phyloP scores from a whole-genome alignment of 2,329 filamentous ascomycete genomes.

The Trichoderma koningiopsis region DNA sequence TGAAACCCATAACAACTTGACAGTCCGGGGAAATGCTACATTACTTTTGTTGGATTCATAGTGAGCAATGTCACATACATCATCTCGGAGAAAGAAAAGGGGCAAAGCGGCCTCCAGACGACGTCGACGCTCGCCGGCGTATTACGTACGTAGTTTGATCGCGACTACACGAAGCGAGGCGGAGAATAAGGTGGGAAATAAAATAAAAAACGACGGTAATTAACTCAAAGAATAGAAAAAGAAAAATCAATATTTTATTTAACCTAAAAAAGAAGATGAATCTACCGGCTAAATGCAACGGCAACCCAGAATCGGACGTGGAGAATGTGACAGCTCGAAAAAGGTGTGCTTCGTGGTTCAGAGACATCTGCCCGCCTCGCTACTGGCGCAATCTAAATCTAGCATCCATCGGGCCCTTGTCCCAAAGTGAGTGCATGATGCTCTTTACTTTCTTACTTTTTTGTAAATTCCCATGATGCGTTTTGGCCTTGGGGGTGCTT shows the following conservation, averaged over 20 bases:
- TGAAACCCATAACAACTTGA: not conserved
- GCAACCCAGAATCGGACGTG: not conserved
- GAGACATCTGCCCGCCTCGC: not conserved
- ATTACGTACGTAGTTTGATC: not conserved
- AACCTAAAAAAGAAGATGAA: not conserved
- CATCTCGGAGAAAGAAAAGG: not conserved
- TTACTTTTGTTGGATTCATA: not conserved
- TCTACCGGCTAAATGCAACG: slow-evolving; percentile 19
- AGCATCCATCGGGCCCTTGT: slow-evolving; percentile 13
- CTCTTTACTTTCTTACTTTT: not conserved
- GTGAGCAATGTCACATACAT: not conserved
- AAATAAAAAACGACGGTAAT: not conserved
- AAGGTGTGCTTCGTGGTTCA: not conserved
- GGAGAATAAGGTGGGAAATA: not conserved
- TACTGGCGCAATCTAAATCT: slow-evolving; percentile 25
- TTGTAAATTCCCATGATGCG: not conserved
- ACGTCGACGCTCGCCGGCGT: not conserved
- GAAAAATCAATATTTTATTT: not conserved
- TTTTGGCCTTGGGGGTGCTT: not conserved
- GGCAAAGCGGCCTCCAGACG: not conserved
- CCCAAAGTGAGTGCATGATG: not conserved
- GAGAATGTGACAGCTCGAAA: slow-evolving; percentile 18
- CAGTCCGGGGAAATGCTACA: not conserved
- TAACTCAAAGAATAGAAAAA: not conserved
- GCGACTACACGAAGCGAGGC: not conserved